A percentile compares a stretch with the other conserved stretches of the same genome.
These are phyloP conservation scores for Pholiota adiposa DNA, from an alignment of 1,284 basidiomycete genomes.

Conservation along the genomic window DNA sequence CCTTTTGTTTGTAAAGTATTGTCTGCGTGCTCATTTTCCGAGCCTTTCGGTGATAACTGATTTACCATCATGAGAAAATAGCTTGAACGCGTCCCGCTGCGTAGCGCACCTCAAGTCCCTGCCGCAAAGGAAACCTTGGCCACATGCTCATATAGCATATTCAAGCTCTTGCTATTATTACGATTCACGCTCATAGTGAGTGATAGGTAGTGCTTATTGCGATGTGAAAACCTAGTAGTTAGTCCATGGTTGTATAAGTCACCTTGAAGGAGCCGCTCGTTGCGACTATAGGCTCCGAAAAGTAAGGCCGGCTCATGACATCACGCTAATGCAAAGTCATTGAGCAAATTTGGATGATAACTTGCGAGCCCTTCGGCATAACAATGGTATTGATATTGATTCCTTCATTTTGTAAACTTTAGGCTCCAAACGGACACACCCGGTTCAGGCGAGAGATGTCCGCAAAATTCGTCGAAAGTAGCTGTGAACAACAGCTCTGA, in stretches of 20 bases:
- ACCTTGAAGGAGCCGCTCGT: background rate
- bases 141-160: background rate
- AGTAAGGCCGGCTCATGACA: constrained; percentile 1
- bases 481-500: too few species aligned
- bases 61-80: constrained; percentile 18
- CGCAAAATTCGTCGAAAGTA: background rate
- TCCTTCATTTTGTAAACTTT: background rate
- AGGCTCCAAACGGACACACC: constrained; percentile 2
- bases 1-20: constrained; percentile 1
- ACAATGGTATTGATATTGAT: background rate
- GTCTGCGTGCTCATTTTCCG: constrained; percentile 14
- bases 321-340: constrained; percentile 12
- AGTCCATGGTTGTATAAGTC: background rate
- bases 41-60: constrained; percentile 20
- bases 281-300: constrained; percentile 12
- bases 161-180: background rate
- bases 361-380: constrained; percentile 19
- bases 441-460: constrained; percentile 1
- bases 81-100: background rate
- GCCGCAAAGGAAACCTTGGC: background rate
- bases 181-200: background rate
- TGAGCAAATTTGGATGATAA: background rate
- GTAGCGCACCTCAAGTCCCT: background rate
- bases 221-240: background rate
- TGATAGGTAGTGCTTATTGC: background rate